phyloP scores from a whole-genome alignment of 2,329 filamentous ascomycete species.

The Colletotrichum aenigma region DNA sequence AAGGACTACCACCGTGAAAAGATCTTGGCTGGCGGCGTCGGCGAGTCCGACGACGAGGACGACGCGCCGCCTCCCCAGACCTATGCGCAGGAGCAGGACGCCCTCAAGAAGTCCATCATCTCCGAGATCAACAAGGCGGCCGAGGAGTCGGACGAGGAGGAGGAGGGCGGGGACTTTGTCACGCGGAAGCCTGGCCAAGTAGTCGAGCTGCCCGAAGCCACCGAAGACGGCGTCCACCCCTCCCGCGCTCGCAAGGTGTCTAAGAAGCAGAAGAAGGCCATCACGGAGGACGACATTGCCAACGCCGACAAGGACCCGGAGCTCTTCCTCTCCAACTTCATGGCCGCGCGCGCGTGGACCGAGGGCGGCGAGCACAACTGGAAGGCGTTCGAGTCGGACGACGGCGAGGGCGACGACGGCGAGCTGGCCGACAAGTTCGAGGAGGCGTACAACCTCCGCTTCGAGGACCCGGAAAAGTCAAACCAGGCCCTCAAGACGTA shows the following conservation, averaged over 20 bases:
- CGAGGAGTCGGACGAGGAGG: slow-evolving; percentile 55
- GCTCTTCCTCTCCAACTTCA: slow-evolving; percentile 91
- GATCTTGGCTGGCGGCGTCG: slow-evolving; percentile 73
- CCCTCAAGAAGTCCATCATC: slow-evolving; percentile 77
- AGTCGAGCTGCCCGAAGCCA: slow-evolving; percentile 21
- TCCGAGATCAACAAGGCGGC: slow-evolving; percentile 77
- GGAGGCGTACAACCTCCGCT: slow-evolving; percentile 92
- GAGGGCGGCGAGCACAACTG: slow-evolving; percentile 67
- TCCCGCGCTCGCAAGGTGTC: slow-evolving; percentile 52
- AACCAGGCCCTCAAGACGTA: slow-evolving; percentile 91
- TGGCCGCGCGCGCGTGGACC: slow-evolving; percentile 91
- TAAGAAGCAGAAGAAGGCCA: slow-evolving; percentile 42
- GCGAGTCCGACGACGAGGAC: slow-evolving; percentile 63
- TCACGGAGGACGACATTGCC: slow-evolving; percentile 68
- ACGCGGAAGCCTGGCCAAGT: slow-evolving; percentile 67
- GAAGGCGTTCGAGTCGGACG: slow-evolving; percentile 89
- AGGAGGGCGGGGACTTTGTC: slow-evolving; percentile 70
- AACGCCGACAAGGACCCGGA: slow-evolving; percentile 89
- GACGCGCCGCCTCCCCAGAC: slow-evolving; percentile 62
- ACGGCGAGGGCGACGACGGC: slow-evolving; percentile 74
- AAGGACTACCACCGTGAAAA: slow-evolving; percentile 93
- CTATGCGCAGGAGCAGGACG: slow-evolving; percentile 88
- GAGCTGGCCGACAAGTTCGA: slow-evolving; percentile 79
- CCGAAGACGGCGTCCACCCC: slow-evolving; percentile 57
- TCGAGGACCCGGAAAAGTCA: slow-evolving; percentile 87